Base-by-base conservation (phyloP, 164 flowering plant genomes). In the Protea cynaroides region DNA sequence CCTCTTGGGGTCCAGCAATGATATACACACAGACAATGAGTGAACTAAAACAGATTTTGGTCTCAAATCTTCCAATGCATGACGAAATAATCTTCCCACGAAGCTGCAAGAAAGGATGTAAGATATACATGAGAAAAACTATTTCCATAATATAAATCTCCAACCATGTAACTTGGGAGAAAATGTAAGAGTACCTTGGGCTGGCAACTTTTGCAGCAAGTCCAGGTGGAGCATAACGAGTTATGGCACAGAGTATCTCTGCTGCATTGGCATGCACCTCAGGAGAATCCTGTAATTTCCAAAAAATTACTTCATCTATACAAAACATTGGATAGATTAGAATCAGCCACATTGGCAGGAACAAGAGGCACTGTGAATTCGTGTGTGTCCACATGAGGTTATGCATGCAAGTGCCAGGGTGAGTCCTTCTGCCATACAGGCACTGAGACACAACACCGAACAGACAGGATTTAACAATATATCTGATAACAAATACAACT, bases 251-350 rank as follows among this genome's bases (percentile, higher is more conserved):
- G 21, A 90, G 86, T 19, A 78, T 83, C 75, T 90, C 96, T 36
- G 97, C 94, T 58, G 89, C 92, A 84, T 93, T 93, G 36, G 89
- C 83, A 83, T 88, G 96, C 59, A 88, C 96, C 81, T 90, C 98
- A 46, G 97, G 90, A 69, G 76, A 84, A 78, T 90, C 88, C 98
- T 92, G 83, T 54, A 29, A 29, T 29, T 29, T 29, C 34, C 34
- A 29, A 29, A 2, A 29, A 29, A 29, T 29, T 29, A 29, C 34
- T 29, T 29, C 2, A 29, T 29, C 4, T 29, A 29, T 29, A 29
- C 34, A 29, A 29, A 29, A 29, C 34, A 29, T 3, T 29, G 34
- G 34, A 29, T 29, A 29, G 34, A 29, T 29, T 29, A 29, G 34
- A 29, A 29, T 29, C 5, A 2, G 34, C 4, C 34, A 29, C 5